Evolutionary conservation across 768 basidiomycete species (phyloP).

Genomic region (Serendipita sp.): DNA sequence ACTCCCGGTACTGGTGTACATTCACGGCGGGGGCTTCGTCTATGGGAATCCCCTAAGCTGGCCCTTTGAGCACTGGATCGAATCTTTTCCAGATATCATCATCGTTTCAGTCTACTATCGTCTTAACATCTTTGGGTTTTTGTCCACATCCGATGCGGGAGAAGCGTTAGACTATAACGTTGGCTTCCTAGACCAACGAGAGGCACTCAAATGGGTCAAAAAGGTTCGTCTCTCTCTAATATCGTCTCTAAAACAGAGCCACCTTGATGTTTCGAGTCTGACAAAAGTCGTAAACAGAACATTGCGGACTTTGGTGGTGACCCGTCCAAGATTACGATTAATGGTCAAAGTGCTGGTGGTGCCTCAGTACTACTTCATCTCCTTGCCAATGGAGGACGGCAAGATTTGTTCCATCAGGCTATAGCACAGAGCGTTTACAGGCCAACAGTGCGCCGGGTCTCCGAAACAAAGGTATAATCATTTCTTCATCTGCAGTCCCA

Average conservation of each 20-base stretch:
- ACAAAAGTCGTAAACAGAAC: constrained; percentile 31
- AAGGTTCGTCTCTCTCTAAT: constrained; percentile 19
- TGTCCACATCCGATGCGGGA: constrained; percentile 26
- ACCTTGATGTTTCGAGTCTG: constrained; percentile 8
- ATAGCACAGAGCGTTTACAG: constrained; percentile 50
- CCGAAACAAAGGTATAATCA: constrained; percentile 31
- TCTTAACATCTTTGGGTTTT: constrained; percentile 47
- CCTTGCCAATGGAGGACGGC: constrained; percentile 24
- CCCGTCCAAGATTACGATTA: constrained; percentile 32
- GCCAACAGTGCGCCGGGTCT: constrained; percentile 32
- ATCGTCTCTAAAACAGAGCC: constrained; percentile 19
- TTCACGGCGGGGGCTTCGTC: constrained; percentile 30
- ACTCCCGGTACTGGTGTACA: constrained; percentile 27
- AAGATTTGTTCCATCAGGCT: constrained; percentile 32
- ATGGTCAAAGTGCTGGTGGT: constrained; percentile 43
- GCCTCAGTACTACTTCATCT: constrained; percentile 43
- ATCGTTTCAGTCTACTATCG: constrained; percentile 54
- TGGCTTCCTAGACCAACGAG: constrained; percentile 38
- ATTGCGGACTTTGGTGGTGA: constrained; percentile 45
- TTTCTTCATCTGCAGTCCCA: neutral
- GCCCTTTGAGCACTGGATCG: constrained; percentile 51
- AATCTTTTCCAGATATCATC: constrained; percentile 40
- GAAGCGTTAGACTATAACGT: constrained; percentile 30
- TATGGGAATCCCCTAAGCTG: constrained; percentile 47
- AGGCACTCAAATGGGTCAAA: constrained; percentile 26